Evolutionary conservation across 257 asterid species (phyloP).

Genomic region (Lycium barbarum): DNA sequence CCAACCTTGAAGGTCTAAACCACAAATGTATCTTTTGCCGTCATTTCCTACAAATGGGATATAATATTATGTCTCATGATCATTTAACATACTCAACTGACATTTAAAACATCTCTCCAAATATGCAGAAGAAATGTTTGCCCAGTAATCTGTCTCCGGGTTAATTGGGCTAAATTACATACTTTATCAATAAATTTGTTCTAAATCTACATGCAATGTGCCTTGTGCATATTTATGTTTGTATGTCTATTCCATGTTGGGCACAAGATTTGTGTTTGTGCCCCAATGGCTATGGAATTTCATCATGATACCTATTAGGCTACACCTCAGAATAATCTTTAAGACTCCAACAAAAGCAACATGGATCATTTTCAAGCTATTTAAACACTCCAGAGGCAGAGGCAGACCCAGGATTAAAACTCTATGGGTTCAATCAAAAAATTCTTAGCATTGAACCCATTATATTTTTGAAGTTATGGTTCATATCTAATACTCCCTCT

Average conservation of each 20-base stretch:
- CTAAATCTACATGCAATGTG: slow-evolving; percentile 5
- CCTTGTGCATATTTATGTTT: not conserved
- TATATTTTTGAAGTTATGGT: no score
- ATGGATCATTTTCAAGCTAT: slow-evolving; percentile 19
- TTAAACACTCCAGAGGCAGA: not conserved
- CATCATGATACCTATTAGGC: slow-evolving; percentile 13
- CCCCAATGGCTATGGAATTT: not conserved
- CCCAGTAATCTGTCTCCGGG: not conserved
- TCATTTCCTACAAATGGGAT: slow-evolving; percentile 1
- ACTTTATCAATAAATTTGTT: not conserved
- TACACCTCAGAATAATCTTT: not conserved
- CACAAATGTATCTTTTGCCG: not conserved
- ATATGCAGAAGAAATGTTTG: not conserved
- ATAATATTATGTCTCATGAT: not conserved
- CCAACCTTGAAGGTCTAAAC: slow-evolving; percentile 18
- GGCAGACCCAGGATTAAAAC: no score
- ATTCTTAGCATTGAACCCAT: no score
- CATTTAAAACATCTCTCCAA: not conserved
- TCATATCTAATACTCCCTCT: no score
- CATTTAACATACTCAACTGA: slow-evolving; percentile 12
- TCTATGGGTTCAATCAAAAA: no score
- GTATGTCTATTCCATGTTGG: slow-evolving; percentile 5
- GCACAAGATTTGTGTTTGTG: not conserved
- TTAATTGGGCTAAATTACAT: not conserved
- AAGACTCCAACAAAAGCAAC: slow-evolving; percentile 19